Percentiles rank a stretch among this genome's conserved stretches.
These are phyloP conservation scores for Gossypium turneri DNA, from an alignment of 345 rosid genomes.

Conservation along the genomic window DNA sequence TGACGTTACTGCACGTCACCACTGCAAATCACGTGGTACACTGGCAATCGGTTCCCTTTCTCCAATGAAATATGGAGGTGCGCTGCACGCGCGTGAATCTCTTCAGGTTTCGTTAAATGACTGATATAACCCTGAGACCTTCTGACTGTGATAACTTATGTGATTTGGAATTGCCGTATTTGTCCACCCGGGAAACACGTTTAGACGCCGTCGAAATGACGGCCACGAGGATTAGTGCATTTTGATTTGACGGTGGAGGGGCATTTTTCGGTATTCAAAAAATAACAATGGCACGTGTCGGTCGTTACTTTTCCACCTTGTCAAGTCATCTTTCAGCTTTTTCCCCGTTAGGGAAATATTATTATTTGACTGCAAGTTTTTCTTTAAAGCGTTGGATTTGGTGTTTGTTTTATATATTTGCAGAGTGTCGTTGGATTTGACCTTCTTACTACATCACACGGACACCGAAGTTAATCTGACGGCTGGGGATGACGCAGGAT, in stretches of 20 bases:
- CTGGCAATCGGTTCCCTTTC: background rate
- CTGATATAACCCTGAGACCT: constrained; percentile 16
- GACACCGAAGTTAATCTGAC: background rate
- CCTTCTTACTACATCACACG: background rate
- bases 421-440: background rate
- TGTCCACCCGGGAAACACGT: background rate
- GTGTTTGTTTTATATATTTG: background rate
- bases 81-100: background rate
- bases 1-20: constrained; percentile 23
- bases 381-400: background rate
- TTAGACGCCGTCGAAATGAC: background rate
- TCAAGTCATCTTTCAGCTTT: background rate
- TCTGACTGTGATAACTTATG: background rate
- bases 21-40: constrained; percentile 24
- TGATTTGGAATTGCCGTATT: background rate
- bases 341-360: constrained; percentile 11
- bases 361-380: constrained; percentile 13
- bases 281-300: constrained; percentile 12
- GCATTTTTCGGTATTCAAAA: background rate
- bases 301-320: fast-evolving
- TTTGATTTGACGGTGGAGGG: constrained; percentile 31
- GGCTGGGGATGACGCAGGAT: background rate
- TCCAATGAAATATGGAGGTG: constrained; percentile 4
- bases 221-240: background rate
- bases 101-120: constrained; percentile 9